Evolutionary conservation across 1,284 basidiomycete genomes (phyloP).

Genomic region (Waitea zeae): DNA sequence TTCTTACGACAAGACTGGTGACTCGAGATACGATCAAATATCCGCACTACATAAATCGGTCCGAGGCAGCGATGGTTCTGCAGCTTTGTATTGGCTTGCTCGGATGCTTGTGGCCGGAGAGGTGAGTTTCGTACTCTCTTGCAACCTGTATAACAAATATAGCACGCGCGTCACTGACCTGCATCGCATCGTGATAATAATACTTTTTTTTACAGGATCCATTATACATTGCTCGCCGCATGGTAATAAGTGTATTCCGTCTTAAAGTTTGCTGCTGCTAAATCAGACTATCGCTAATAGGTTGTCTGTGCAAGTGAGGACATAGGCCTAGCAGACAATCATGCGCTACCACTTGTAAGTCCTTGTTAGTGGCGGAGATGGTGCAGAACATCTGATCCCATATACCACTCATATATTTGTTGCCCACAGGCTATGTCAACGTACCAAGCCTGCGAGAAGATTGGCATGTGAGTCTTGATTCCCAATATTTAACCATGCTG

Average conservation of each 20-base stretch:
- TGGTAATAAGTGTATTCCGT: no score
- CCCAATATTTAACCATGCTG: no score
- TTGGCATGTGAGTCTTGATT: no score
- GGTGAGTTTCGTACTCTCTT: background rate
- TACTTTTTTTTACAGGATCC: conserved; percentile 50
- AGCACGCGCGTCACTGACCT: no score
- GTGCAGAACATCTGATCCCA: no score
- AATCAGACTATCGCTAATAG: background rate
- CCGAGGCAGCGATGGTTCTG: conserved; percentile 63
- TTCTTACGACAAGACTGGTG: conserved; percentile 61
- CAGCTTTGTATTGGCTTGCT: conserved; percentile 83
- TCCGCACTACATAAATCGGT: conserved; percentile 79
- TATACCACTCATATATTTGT: conserved; percentile 1
- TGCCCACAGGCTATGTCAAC: conserved; percentile 51
- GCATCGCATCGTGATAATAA: no score
- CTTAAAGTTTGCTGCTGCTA: background rate
- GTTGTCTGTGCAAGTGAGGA: conserved; percentile 79
- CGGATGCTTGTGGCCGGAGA: conserved; percentile 76
- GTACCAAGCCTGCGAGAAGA: conserved; percentile 61
- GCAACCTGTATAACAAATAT: no score
- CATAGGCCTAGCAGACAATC: conserved; percentile 61
- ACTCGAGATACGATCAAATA: conserved; percentile 76
- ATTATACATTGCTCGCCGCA: conserved; percentile 64
- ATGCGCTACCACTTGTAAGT: conserved; percentile 54
- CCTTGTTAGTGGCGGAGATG: conserved; percentile 1